Base-by-base conservation (phyloP, 140 eudicot species). In the Cichorium intybus region DNA sequence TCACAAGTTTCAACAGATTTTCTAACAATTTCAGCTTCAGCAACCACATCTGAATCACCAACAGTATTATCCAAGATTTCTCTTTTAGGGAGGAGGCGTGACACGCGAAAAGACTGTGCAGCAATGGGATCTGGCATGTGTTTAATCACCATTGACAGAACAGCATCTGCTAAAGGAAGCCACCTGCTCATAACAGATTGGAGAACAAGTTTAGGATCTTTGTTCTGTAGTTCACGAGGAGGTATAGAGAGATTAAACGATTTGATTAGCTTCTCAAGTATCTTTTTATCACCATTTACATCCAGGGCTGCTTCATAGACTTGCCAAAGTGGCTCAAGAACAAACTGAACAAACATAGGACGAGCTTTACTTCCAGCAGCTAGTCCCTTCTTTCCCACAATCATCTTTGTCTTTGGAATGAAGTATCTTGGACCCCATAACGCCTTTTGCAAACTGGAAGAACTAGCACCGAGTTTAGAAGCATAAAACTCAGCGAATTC, bases 391-490 rank as follows among this genome's bases (percentile, higher is more conserved):
- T 85, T 88, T 0, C 90, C 88, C 68, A 92, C 93, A 69, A 88
- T 83, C 87, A 69, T 83, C 69, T 83, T 85, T 5, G 84, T 85
- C 62, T 92, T 92, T 7, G 87, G 78, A 72, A 78, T 77, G 62
- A 35, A 92, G 68, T 92, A 92, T 21, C 88, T 60, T 8, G 97
- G 96, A 43, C 99, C 99, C 99, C 99, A 92, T 17, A 92, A 75
- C 5, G 95, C 93, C 60, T 79, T 92, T 56, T 79, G 86, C 48
- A 88, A 68, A 6, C 70, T 77, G 15, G 79, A 72, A 0, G 83
- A 31, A 53, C 87, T 92, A 5, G 89, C 95, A 34, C 89, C 88
- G 5, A 85, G 78, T 68, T 83, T 88, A 24, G 89, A 62, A 20
- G 90, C 90, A 81, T 85, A 92, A 70, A 92, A 80, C 67, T 83